These are phyloP conservation scores for Scenedesmus sp. DNA, from an alignment of 163 green algal genomes.

Conservation along the genomic window DNA sequence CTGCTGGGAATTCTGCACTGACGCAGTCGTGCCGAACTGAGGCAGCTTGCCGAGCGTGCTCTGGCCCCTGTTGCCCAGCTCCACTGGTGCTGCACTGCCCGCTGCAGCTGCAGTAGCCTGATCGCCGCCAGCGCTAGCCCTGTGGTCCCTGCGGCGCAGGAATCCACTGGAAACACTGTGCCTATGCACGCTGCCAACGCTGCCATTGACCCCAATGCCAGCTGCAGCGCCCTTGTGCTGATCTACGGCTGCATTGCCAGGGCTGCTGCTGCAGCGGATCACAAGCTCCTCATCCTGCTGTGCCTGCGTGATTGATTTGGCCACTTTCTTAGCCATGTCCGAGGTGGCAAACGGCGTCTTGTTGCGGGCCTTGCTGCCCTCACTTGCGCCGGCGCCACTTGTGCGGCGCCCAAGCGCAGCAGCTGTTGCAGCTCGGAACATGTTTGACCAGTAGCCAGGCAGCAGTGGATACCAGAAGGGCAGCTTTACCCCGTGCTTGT, in stretches of 20 bases:
- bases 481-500: slow-evolving; percentile 69
- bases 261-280: slow-evolving; percentile 43
- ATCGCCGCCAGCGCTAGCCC: background rate
- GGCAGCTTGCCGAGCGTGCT: slow-evolving; percentile 2
- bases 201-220: background rate
- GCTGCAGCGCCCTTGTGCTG: background rate
- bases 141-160: slow-evolving; percentile 22
- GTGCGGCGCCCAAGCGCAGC: background rate
- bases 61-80: slow-evolving; percentile 23
- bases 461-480: slow-evolving; percentile 84
- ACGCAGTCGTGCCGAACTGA: background rate
- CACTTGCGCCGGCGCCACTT: background rate
- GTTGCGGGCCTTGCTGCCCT: slow-evolving; percentile 68
- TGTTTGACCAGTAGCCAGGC: slow-evolving; percentile 83
- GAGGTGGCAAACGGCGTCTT: slow-evolving; percentile 58
- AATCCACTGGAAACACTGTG: slow-evolving; percentile 46
- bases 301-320: slow-evolving; percentile 17
- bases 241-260: background rate
- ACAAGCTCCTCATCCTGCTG: slow-evolving; percentile 20
- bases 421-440: slow-evolving; percentile 7
- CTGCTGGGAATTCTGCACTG: slow-evolving; percentile 32
- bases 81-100: background rate
- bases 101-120: background rate
- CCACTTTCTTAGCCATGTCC: slow-evolving; percentile 29
- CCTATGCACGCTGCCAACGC: background rate